These are phyloP conservation scores for Chaetothyriales sp. DNA, from an alignment of 2,329 filamentous ascomycete genomes.

Conservation along the genomic window DNA sequence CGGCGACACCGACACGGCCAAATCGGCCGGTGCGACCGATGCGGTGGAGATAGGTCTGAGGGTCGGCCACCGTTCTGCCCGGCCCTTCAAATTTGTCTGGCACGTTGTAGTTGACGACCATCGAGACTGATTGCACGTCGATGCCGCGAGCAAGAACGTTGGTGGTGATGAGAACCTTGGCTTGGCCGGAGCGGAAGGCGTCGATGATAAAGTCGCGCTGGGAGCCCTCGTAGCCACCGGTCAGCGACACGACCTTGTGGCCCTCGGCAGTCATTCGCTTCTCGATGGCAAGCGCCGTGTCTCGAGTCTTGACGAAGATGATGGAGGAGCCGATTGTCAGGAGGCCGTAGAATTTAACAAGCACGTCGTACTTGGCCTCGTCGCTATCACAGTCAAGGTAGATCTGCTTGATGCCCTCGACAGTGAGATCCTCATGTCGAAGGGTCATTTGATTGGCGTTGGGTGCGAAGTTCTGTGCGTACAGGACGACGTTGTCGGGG, in stretches of 20 bases:
- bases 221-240: slow-evolving; percentile 70
- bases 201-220: slow-evolving; percentile 76
- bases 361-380: slow-evolving; percentile 69
- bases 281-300: slow-evolving; percentile 75
- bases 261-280: slow-evolving; percentile 74
- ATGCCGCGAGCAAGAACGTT: slow-evolving; percentile 95
- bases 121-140: slow-evolving; percentile 79
- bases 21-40: slow-evolving; percentile 96
- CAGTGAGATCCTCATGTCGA: slow-evolving; percentile 79
- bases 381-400: slow-evolving; percentile 85
- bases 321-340: slow-evolving; percentile 97
- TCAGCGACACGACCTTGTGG: slow-evolving; percentile 80
- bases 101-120: slow-evolving; percentile 90
- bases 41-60: slow-evolving; percentile 92
- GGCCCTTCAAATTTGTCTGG: slow-evolving; percentile 29
- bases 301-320: slow-evolving; percentile 89
- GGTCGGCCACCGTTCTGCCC: slow-evolving; percentile 48
- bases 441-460: slow-evolving; percentile 77
- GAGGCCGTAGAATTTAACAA: slow-evolving; percentile 86
- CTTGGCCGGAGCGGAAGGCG: slow-evolving; percentile 69
- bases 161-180: slow-evolving; percentile 94
- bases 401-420: slow-evolving; percentile 94
- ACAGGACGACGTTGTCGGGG: slow-evolving; percentile 70
- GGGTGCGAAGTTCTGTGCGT: slow-evolving; percentile 73
- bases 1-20: slow-evolving; percentile 86